Evolutionary conservation across 352 stramenopile genomes (phyloP).

Genomic region (Thalassiosira hispida): DNA sequence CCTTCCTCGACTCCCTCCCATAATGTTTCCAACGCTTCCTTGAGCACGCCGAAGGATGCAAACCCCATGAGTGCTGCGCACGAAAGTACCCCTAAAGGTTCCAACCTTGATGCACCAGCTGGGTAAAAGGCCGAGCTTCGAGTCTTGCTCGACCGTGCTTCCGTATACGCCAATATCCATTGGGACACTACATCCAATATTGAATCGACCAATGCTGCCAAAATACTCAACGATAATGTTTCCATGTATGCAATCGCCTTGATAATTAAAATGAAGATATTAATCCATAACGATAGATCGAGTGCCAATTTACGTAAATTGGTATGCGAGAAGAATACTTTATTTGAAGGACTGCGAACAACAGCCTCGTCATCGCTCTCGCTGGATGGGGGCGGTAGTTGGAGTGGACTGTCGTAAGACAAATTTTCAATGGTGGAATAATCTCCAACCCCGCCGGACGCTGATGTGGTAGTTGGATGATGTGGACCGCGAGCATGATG

Average conservation of each 20-base stretch:
- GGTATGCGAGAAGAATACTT: slow-evolving; percentile 25
- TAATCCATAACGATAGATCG: slow-evolving; percentile 74
- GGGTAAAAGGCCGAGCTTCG: slow-evolving; percentile 91
- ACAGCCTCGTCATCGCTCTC: slow-evolving; percentile 11
- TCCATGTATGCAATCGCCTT: slow-evolving; percentile 83
- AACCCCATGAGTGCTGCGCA: slow-evolving; percentile 97
- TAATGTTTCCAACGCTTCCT: slow-evolving; percentile 89
- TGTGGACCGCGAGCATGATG: slow-evolving; percentile 20
- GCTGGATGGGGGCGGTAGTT: neutral
- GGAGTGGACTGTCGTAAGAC: neutral
- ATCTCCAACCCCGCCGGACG: neutral
- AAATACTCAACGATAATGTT: slow-evolving; percentile 91
- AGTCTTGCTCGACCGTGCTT: slow-evolving; percentile 85
- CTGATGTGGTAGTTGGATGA: neutral
- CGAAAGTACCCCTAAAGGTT: slow-evolving; percentile 95
- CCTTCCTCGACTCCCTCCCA: slow-evolving; percentile 82
- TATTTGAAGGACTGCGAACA: neutral
- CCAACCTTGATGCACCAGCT: slow-evolving; percentile 90
- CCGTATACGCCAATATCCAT: slow-evolving; percentile 92
- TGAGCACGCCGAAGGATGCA: slow-evolving; percentile 94
- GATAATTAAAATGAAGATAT: slow-evolving; percentile 78
- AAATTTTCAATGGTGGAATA: neutral
- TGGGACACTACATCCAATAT: slow-evolving; percentile 94
- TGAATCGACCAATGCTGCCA: slow-evolving; percentile 93
- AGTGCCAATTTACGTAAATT: slow-evolving; percentile 70